Conservation (phyloP, 192 early-diverging fungal genomes). For the Podila verticillata region DNA sequence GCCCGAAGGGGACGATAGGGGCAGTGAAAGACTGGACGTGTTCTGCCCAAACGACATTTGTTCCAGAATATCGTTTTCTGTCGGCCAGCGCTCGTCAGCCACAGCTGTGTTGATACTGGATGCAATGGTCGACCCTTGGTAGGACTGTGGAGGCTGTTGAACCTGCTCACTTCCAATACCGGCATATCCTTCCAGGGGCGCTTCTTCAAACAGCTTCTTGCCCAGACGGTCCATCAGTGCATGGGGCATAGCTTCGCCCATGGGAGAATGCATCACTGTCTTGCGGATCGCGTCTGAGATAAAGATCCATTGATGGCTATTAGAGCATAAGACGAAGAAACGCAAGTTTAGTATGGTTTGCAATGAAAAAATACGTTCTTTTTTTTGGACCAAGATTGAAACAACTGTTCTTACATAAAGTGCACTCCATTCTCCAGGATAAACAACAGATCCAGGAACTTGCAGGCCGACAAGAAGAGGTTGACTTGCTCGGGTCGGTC, state of each 20-base stretch:
- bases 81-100: conserved; percentile 19
- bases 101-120: conserved; percentile 25
- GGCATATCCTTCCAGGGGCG: conserved; percentile 33
- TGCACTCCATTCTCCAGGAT: conserved; percentile 85
- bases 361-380: too few relatives aligned
- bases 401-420: conserved; percentile 71
- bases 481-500: conserved; percentile 72
- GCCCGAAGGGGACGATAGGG: conserved; percentile 33
- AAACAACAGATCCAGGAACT: conserved; percentile 87
- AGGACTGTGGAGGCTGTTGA: background rate
- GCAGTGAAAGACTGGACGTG: conserved; percentile 15
- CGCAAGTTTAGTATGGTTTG: background rate
- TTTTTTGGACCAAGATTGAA: background rate
- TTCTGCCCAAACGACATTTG: conserved; percentile 37
- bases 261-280: conserved; percentile 54
- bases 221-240: conserved; percentile 77
- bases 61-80: conserved; percentile 29
- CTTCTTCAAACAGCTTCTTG: conserved; percentile 61
- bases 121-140: conserved; percentile 1
- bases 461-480: conserved; percentile 85
- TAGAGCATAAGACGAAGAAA: background rate
- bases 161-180: background rate
- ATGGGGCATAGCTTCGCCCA: conserved; percentile 58
- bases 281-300: conserved; percentile 86
- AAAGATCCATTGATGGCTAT: conserved; percentile 95